These are phyloP conservation scores for Nyctanthes arbortristis DNA, from an alignment of 257 asterid genomes.

Conservation along the genomic window DNA sequence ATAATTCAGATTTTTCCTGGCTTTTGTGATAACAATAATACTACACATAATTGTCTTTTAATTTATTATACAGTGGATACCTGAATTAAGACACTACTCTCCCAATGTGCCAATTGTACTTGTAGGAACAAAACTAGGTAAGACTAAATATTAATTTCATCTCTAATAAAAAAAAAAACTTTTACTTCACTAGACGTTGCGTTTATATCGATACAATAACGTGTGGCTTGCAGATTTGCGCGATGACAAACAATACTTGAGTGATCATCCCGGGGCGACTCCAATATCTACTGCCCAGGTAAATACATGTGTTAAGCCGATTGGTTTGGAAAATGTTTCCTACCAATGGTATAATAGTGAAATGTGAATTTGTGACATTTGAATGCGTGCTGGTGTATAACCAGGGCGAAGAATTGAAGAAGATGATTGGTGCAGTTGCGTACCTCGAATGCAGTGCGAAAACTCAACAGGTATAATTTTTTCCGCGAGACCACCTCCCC, in stretches of 20 bases:
- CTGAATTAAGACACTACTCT: slow-evolving; percentile 74
- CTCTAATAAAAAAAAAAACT: slow-evolving; percentile 13
- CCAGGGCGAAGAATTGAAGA: slow-evolving; percentile 85
- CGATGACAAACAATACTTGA: slow-evolving; percentile 72
- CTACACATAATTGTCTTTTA: background rate
- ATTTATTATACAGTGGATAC: slow-evolving; percentile 80
- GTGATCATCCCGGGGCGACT: slow-evolving; percentile 70
- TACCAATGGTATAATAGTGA: too few relatives aligned
- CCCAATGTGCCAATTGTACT: slow-evolving; percentile 77
- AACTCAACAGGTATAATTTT: slow-evolving; percentile 73
- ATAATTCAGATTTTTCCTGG: background rate
- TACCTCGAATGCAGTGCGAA: slow-evolving; percentile 89
- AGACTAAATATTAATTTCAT: slow-evolving; percentile 5
- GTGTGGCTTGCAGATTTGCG: slow-evolving; percentile 54
- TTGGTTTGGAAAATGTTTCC: too few relatives aligned
- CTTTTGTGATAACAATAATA: background rate
- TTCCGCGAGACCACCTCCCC: too few relatives aligned
- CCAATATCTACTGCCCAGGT: slow-evolving; percentile 78
- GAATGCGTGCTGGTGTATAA: background rate
- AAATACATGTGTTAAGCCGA: too few relatives aligned
- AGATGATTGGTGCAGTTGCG: slow-evolving; percentile 80
- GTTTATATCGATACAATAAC: background rate
- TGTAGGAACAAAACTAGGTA: slow-evolving; percentile 89
- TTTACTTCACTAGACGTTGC: background rate
- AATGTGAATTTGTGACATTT: background rate